A percentile compares a stretch with the other conserved stretches of the same genome.
These are phyloP conservation scores for Leccinum fuscescens DNA, from an alignment of 1,284 basidiomycete species.

Conservation along the genomic window DNA sequence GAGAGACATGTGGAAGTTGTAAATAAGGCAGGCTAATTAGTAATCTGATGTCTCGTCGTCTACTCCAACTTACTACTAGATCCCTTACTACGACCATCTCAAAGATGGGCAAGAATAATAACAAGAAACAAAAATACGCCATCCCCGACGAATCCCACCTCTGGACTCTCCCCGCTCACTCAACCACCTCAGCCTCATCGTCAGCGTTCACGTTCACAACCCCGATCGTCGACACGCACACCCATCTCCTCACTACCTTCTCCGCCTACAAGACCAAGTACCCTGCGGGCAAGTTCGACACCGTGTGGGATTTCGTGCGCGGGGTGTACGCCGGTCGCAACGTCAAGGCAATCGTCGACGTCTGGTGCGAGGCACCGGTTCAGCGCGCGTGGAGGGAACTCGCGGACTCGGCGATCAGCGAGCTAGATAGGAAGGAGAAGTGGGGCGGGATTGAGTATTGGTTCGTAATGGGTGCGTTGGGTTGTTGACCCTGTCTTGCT, in stretches of 20 bases:
- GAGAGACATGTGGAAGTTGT: too few species aligned
- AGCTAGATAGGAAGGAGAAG: constrained; percentile 43
- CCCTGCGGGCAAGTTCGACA: constrained; percentile 47
- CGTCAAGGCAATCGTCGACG: constrained; percentile 71
- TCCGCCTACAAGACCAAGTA: constrained; percentile 59
- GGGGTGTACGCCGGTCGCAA: constrained; percentile 55
- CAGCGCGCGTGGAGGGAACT: constrained; percentile 60
- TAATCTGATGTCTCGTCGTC: too few species aligned
- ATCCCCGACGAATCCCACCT: constrained; percentile 33
- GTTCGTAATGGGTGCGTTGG: constrained; percentile 69
- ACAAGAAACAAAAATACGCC: constrained; percentile 26
- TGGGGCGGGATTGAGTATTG: constrained; percentile 72
- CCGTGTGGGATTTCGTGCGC: constrained; percentile 63
- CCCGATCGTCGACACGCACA: constrained; percentile 77
- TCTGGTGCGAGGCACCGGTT: constrained; percentile 80
- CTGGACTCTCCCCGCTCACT: constrained; percentile 26
- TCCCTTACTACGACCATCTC: too few species aligned
- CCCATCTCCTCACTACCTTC: constrained; percentile 72
- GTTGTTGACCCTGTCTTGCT: neutral
- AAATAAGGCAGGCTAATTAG: too few species aligned
- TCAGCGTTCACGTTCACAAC: constrained; percentile 8
- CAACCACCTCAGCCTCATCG: constrained; percentile 9
- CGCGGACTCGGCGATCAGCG: constrained; percentile 65
- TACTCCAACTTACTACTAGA: too few species aligned
- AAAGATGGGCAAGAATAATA: constrained; percentile 37